Conservation (phyloP, 192 early-diverging fungal genomes). For the Coemansia sp. region DNA sequence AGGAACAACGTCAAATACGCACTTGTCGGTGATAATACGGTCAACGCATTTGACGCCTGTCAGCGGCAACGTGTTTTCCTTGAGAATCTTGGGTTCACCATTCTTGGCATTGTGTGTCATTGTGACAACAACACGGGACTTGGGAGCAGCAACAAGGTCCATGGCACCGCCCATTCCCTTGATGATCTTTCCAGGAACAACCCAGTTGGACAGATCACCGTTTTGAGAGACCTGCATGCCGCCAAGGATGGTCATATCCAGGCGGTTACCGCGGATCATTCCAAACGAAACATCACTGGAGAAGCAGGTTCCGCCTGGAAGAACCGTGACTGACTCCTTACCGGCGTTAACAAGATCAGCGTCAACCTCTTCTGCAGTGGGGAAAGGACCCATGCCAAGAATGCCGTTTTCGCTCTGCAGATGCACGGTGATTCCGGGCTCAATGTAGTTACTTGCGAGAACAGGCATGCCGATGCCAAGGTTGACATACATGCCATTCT, state of each 20-base stretch:
- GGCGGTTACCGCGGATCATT: conserved; percentile 76
- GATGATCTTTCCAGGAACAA: conserved; percentile 82
- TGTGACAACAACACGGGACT: conserved; percentile 74
- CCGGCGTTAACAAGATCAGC: conserved; percentile 80
- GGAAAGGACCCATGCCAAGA: conserved; percentile 74
- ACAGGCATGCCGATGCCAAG: conserved; percentile 81
- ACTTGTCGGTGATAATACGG: conserved; percentile 66
- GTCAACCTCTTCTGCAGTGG: conserved; percentile 65
- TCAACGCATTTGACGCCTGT: conserved; percentile 68
- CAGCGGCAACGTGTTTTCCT: conserved; percentile 67
- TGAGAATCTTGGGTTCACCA: conserved; percentile 71
- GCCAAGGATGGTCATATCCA: conserved; percentile 74
- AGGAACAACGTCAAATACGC: conserved; percentile 66
- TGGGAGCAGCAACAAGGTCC: conserved; percentile 70
- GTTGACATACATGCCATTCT: conserved; percentile 72
- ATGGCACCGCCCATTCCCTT: conserved; percentile 85
- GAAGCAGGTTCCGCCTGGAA: conserved; percentile 68
- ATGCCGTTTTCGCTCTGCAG: conserved; percentile 82
- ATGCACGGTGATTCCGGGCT: conserved; percentile 64
- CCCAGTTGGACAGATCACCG: conserved; percentile 83
- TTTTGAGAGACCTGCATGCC: conserved; percentile 73
- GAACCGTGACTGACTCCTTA: conserved; percentile 74
- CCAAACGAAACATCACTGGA: conserved; percentile 74
- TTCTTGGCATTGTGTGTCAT: conserved; percentile 63
- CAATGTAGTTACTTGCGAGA: conserved; percentile 72